Evolutionary conservation across 2,329 filamentous ascomycete genomes (phyloP).

Genomic region (Incumbomyces lentus): DNA sequence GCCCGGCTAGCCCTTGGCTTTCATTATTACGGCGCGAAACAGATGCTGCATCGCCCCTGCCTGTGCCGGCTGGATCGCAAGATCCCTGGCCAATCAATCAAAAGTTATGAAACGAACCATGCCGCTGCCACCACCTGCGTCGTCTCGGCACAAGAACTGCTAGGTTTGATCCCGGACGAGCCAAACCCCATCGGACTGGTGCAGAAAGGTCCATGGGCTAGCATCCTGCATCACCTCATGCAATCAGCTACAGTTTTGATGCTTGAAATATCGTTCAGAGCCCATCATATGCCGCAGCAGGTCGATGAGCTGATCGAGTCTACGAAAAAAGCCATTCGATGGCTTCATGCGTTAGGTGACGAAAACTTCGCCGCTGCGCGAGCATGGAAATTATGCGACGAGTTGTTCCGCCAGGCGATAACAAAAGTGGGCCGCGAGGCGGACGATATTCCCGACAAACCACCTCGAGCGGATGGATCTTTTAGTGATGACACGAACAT

Average conservation of each 20-base stretch:
- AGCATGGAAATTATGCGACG: slow-evolving; percentile 33
- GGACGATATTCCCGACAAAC: slow-evolving; percentile 22
- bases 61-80: slow-evolving; percentile 35
- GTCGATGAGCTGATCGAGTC: slow-evolving; percentile 27
- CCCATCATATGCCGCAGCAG: slow-evolving; percentile 33
- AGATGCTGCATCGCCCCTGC: slow-evolving; percentile 36
- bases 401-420: slow-evolving; percentile 27
- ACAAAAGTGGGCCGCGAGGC: slow-evolving; percentile 25
- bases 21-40: slow-evolving; percentile 34
- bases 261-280: slow-evolving; percentile 36
- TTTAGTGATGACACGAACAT: background rate
- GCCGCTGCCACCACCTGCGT: slow-evolving; percentile 30
- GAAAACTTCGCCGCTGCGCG: slow-evolving; percentile 29
- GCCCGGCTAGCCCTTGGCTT: slow-evolving; percentile 33
- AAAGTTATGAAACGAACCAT: slow-evolving; percentile 28
- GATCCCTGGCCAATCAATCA: slow-evolving; percentile 21
- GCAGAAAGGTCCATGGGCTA: slow-evolving; percentile 35
- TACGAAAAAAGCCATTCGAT: slow-evolving; percentile 33
- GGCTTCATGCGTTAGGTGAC: slow-evolving; percentile 33
- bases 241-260: slow-evolving; percentile 35
- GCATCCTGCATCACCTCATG: slow-evolving; percentile 36
- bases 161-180: slow-evolving; percentile 33
- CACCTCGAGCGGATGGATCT: slow-evolving; percentile 10
- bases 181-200: slow-evolving; percentile 33
- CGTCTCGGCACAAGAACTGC: slow-evolving; percentile 29